These are phyloP conservation scores for Pezicula carpinea DNA, from an alignment of 2,329 filamentous ascomycete genomes.

Conservation along the genomic window DNA sequence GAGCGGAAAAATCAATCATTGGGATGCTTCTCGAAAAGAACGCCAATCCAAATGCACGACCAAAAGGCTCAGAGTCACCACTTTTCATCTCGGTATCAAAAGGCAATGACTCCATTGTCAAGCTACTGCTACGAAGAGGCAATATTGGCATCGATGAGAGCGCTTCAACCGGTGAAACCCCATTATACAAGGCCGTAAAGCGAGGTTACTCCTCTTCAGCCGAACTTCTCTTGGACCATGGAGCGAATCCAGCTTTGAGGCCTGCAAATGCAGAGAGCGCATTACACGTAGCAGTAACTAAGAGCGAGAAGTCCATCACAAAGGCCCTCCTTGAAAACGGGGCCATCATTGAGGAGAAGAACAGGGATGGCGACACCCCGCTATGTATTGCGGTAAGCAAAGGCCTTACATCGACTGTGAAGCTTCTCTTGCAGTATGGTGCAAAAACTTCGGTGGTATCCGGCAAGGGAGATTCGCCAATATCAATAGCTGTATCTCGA, in stretches of 20 bases:
- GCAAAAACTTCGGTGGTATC: slow-evolving; percentile 3
- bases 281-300: slow-evolving; percentile 1
- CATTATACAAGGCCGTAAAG: slow-evolving; percentile 4
- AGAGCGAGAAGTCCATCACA: slow-evolving; percentile 3
- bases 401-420: slow-evolving; percentile 5
- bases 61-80: neutral
- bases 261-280: slow-evolving; percentile 7
- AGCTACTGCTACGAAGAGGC: slow-evolving; percentile 7
- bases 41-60: slow-evolving; percentile 6
- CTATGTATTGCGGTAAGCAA: slow-evolving; percentile 6
- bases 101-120: slow-evolving; percentile 6
- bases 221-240: slow-evolving; percentile 6
- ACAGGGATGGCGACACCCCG: slow-evolving; percentile 9
- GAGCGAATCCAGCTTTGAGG: slow-evolving; percentile 8
- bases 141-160: slow-evolving; percentile 4
- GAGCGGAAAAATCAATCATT: slow-evolving; percentile 10
- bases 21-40: slow-evolving; percentile 8
- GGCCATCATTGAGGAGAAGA: slow-evolving; percentile 9
- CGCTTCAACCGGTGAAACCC: slow-evolving; percentile 5
- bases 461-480: slow-evolving; percentile 7
- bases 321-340: slow-evolving; percentile 9
- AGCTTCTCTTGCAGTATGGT: slow-evolving; percentile 10
- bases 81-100: slow-evolving; percentile 5
- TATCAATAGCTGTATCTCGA: slow-evolving; percentile 6
- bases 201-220: slow-evolving; percentile 3